These are phyloP conservation scores for Podochytrium sp. DNA, from an alignment of 192 early-diverging fungal genomes.

Conservation along the genomic window DNA sequence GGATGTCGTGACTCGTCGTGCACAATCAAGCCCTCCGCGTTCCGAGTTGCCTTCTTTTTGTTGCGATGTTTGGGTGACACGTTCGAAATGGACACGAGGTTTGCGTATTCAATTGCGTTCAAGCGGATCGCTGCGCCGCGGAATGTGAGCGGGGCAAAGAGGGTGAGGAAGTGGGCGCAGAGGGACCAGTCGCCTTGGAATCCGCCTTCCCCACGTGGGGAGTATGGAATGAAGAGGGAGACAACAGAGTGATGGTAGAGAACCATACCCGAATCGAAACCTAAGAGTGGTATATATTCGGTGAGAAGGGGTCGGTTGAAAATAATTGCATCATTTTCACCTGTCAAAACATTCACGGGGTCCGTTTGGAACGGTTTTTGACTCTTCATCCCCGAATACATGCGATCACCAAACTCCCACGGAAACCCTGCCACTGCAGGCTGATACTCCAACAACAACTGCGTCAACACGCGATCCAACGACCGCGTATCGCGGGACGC, in stretches of 20 bases:
- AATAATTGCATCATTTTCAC: neutral
- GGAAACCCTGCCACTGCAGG: constrained; percentile 47
- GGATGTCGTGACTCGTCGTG: constrained; percentile 36
- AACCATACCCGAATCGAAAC: constrained; percentile 40
- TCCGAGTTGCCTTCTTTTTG: neutral
- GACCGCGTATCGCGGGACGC: neutral
- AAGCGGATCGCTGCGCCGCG: constrained; percentile 22
- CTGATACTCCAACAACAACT: constrained; percentile 25
- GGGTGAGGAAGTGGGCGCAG: constrained; percentile 36
- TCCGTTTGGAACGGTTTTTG: neutral
- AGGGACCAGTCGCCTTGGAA: constrained; percentile 39
- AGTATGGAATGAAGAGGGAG: constrained; percentile 35
- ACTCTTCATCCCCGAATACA: constrained; percentile 28
- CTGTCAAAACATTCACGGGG: constrained; percentile 13
- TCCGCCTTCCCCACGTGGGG: constrained; percentile 37
- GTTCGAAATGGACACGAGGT: constrained; percentile 28
- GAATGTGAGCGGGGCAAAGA: constrained; percentile 34
- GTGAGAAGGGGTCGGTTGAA: no score
- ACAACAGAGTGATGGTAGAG: constrained; percentile 38
- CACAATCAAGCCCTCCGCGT: constrained; percentile 11
- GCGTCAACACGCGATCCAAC: neutral
- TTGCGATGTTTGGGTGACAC: neutral
- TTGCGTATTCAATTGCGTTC: constrained; percentile 32
- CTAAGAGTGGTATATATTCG: neutral
- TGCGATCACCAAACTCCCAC: constrained; percentile 34